Base-by-base conservation (phyloP, 2,329 filamentous ascomycete species). In the Pyrenophora graminea region DNA sequence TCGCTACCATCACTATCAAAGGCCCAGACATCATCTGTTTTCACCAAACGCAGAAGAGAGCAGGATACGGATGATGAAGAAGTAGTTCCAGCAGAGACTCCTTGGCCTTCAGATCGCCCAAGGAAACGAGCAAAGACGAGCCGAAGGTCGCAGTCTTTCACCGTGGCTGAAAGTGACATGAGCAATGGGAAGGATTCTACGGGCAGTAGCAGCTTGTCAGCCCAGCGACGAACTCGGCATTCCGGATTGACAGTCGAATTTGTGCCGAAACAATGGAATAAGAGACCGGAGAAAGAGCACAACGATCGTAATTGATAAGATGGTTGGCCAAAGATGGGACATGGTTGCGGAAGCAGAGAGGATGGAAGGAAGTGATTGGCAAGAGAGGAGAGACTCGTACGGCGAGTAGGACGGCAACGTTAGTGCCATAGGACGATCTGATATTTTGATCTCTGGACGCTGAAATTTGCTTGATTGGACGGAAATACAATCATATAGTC, bases 231-330 rank as follows among this genome's bases (percentile, higher is more conserved):
- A 13, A 64, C 57, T 2, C 57, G 63, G 2, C 60, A 63, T 40
- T 62, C 56, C 1, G 58, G 62, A 1, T 18, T 58, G 9, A 15
- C 32, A 1, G 48, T 58, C 0, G 52, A 59, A 9, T 63, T 56
- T 19, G 33, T 38, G 3, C 63, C 62, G 1, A 50, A 39, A 13
- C 19, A 39, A 1, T 64, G 62, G 62, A 47, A 55, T 21, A 62
- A 45, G 37, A 56, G 12, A 10, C 52, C 51, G 0, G 27, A 30
- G 27, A 12, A 30, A 30, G 27, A 30, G 9, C 27, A 30, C 9
- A 10, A 27, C 9, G 10, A 12, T 5, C 27, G 4, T 2, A 30
- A 3, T 12, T 30, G 27, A 13, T 30, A 13, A 13, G 27, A 30
- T 27, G 27, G 27, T 13, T 30, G 3, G 27, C 2, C 4, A 30